Base-by-base conservation (phyloP, 1,139 yeast genomes). In the Hemisphaericaspora subhashii region DNA sequence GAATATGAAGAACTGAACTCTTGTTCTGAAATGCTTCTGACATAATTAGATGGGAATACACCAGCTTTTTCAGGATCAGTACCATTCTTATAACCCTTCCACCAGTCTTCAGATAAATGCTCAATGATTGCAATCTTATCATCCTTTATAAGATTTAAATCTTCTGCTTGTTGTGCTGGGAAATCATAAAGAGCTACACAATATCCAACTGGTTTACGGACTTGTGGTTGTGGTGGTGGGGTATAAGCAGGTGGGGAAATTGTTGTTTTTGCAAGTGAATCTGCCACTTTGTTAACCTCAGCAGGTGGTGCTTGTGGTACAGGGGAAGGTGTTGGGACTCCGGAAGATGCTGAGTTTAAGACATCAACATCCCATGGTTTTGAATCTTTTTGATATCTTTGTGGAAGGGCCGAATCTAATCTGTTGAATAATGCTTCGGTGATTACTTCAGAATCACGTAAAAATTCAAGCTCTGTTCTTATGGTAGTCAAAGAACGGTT, bases 1-100 rank as follows among this genome's bases (percentile, higher is more conserved):
- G 41, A 35, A 15, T 43, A 36, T 34, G 42, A 38, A n/a, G 42
- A 26, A n/a, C 42, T 30, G 44, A 56, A 64, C 31, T 66, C 74
- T 14, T 61, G 52, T 38, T 66, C 66, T 14, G 68, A 67, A 7
- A 76, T 62, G 4, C 72, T 60, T 44, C 67, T 72, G 33, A 88
- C 95, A 57, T 92, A 92, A 60, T 88, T 88, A 2, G 94, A 70
- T 5, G 98, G 98, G 68, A 92, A 90, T 52, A 90, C 82, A 18
- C 98, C 98, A 7, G 77, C 75, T 32, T 79, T 77, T 31, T 77
- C 74, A 11, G 68, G 58, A 29, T 61, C 48, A 41, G 69, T 64
- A 17, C 69, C 68, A 37, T 53, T 51, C 43, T 56, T 62, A 53
- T 64, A 68, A 31, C 98, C 98, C 58, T 79, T 83, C 88, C 94